phyloP scores from a whole-genome alignment of 164 flowering plant species.

The Umbellularia californica region DNA sequence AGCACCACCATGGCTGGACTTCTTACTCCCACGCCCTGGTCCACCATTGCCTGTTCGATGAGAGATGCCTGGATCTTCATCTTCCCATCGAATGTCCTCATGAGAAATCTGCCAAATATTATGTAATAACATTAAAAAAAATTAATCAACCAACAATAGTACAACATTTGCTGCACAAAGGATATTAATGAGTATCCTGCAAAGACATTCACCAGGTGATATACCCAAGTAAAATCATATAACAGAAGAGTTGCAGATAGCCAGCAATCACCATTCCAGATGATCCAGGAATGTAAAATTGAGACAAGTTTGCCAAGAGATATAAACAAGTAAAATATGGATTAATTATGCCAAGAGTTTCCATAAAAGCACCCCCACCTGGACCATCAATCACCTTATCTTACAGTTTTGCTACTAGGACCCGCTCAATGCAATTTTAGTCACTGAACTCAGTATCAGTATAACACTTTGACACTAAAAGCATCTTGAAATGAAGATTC shows the following conservation, averaged over 20 bases:
- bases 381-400: background rate
- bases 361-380: background rate
- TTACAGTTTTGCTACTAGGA: background rate
- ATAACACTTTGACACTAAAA: too few relatives aligned
- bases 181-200: background rate
- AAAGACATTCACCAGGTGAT: background rate
- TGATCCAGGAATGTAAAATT: background rate
- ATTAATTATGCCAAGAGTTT: too few relatives aligned
- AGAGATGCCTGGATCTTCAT: slow-evolving; percentile 62
- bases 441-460: too few relatives aligned
- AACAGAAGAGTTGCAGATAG: background rate
- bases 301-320: background rate
- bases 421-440: too few relatives aligned
- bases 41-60: slow-evolving; percentile 61
- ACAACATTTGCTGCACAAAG: background rate
- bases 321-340: background rate
- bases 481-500: too few relatives aligned
- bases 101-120: slow-evolving; percentile 63
- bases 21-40: slow-evolving; percentile 65
- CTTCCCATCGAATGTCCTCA: slow-evolving; percentile 85
- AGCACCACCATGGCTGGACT: slow-evolving; percentile 55
- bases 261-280: background rate
- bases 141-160: background rate
- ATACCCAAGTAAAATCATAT: background rate
- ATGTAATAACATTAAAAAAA: too few relatives aligned